Percentiles rank a stretch among this genome's conserved stretches.
Evolutionary conservation across 257 asterid species (phyloP).

Genomic region (Gentiana dahurica): DNA sequence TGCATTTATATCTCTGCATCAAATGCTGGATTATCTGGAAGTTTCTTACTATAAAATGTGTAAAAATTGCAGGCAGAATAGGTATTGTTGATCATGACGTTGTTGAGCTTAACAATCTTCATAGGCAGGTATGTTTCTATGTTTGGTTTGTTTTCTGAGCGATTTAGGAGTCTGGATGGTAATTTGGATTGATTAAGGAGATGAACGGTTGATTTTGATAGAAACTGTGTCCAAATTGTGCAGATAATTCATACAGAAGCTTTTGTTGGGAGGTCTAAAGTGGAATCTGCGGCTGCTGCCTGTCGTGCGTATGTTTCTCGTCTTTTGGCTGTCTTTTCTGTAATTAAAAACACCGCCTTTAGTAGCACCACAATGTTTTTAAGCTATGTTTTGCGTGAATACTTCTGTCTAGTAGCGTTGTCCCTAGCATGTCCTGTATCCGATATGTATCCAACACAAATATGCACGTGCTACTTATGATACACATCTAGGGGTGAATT

Average conservation of each 20-base stretch:
- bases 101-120: constrained; percentile 95
- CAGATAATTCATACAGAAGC: constrained; percentile 94
- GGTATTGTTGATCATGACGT: constrained; percentile 98
- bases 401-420: too few relatives aligned
- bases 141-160: not conserved
- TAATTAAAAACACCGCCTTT: too few relatives aligned
- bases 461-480: too few relatives aligned
- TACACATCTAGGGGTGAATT: too few relatives aligned
- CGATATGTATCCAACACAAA: too few relatives aligned
- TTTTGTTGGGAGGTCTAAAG: constrained; percentile 84
- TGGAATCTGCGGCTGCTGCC: constrained; percentile 98
- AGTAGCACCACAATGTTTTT: too few relatives aligned
- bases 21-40: not conserved
- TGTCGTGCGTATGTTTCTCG: constrained; percentile 64
- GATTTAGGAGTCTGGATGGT: not conserved
- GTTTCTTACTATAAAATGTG: not conserved
- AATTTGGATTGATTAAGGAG: not conserved
- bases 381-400: too few relatives aligned
- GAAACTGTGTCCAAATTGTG: constrained; percentile 1
- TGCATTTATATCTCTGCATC: not conserved
- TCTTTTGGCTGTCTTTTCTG: too few relatives aligned
- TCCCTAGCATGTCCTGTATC: too few relatives aligned
- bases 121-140: constrained; percentile 58
- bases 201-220: not conserved
- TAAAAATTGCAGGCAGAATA: constrained; percentile 52